phyloP scores from a whole-genome alignment of 352 stramenopile genomes.

The Phytophthora fragariaefolia region DNA sequence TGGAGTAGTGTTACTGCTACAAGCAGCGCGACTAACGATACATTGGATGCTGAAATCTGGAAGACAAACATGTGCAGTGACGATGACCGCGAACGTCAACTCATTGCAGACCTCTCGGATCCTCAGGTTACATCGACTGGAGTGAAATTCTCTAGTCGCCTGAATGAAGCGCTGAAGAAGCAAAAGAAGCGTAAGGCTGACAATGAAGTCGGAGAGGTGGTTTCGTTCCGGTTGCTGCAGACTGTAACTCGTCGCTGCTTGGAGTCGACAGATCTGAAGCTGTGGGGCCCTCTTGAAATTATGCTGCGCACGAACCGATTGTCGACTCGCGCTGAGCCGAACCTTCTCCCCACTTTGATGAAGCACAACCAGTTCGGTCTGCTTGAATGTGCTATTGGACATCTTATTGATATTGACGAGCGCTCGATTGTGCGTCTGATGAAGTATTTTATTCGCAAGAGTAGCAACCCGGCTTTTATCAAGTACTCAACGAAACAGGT shows the following conservation, averaged over 20 bases:
- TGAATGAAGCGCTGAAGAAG: conserved; percentile 52
- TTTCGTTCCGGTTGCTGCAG: conserved; percentile 72
- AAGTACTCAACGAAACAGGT: conserved; percentile 37
- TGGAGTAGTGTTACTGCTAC: conserved; percentile 49
- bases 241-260: conserved; percentile 66
- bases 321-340: conserved; percentile 66
- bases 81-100: conserved; percentile 56
- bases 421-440: conserved; percentile 70
- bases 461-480: conserved; percentile 42
- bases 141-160: conserved; percentile 56
- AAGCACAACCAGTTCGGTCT: conserved; percentile 70
- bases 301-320: conserved; percentile 66
- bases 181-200: conserved; percentile 32
- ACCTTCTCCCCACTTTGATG: conserved; percentile 70
- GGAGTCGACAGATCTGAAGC: conserved; percentile 52
- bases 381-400: conserved; percentile 64
- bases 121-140: conserved; percentile 43
- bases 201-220: conserved; percentile 9
- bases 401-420: conserved; percentile 84
- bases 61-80: conserved; percentile 55
- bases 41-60: conserved; percentile 52
- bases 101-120: conserved; percentile 61
- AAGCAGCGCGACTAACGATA: conserved; percentile 37
- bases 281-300: conserved; percentile 62
- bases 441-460: conserved; percentile 80